phyloP scores from a whole-genome alignment of 805 yeast genomes.

The Torulaspora microellipsoides region DNA sequence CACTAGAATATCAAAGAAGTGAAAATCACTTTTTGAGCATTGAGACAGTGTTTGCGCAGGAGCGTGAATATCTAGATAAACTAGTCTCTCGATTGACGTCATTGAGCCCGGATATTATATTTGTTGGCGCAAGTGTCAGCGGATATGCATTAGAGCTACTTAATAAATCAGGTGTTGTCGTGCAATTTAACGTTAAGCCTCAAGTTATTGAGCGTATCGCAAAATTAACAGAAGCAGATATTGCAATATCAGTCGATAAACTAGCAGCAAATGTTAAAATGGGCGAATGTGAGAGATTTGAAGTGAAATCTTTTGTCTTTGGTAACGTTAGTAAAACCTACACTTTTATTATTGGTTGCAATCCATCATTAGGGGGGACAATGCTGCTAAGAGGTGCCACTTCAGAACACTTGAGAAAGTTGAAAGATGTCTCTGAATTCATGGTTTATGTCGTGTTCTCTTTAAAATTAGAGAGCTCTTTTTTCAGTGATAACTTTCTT shows the following conservation, averaged over 20 bases:
- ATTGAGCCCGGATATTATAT: constrained; percentile 70
- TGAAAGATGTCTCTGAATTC: constrained; percentile 77
- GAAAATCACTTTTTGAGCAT: constrained; percentile 78
- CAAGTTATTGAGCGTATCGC: constrained; percentile 77
- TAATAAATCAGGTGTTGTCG: constrained; percentile 72
- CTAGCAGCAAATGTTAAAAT: constrained; percentile 65
- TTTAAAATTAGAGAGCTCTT: constrained; percentile 70
- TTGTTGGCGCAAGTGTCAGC: constrained; percentile 74
- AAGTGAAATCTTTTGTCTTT: constrained; percentile 60
- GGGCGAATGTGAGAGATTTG: constrained; percentile 72
- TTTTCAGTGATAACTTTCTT: constrained; percentile 66
- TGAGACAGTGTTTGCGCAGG: constrained; percentile 82
- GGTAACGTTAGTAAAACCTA: constrained; percentile 60
- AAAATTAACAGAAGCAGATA: constrained; percentile 75
- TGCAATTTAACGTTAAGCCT: constrained; percentile 74
- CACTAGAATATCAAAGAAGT: constrained; percentile 74
- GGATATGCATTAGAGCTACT: constrained; percentile 74
- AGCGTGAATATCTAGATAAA: constrained; percentile 75
- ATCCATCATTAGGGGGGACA: constrained; percentile 71
- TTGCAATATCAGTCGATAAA: constrained; percentile 81
- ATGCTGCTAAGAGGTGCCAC: constrained; percentile 79
- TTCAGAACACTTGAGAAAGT: constrained; percentile 52
- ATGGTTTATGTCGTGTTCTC: constrained; percentile 76
- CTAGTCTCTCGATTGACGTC: constrained; percentile 74
- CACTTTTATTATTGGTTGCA: constrained; percentile 75